These are phyloP conservation scores for Diaporthe caulivora DNA, from an alignment of 2,329 filamentous ascomycete species.

Conservation along the genomic window DNA sequence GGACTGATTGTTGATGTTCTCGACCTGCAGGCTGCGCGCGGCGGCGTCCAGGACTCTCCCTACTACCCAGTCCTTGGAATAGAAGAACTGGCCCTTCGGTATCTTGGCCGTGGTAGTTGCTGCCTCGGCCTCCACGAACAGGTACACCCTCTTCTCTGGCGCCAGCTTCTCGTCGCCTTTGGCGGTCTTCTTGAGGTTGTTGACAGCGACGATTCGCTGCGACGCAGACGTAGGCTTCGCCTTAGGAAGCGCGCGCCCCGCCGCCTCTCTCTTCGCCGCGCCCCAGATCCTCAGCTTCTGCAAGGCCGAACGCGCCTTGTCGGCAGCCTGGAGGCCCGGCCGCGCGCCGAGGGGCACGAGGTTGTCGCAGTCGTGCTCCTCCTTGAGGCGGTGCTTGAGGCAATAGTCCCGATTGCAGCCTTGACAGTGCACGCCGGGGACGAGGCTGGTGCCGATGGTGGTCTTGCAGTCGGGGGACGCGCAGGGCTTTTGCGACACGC, in stretches of 20 bases:
- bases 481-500: slow-evolving; percentile 75
- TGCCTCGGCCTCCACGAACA: slow-evolving; percentile 91
- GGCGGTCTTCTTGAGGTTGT: slow-evolving; percentile 84
- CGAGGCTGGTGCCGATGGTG: slow-evolving; percentile 75
- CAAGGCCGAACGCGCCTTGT: slow-evolving; percentile 80
- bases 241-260: slow-evolving; percentile 70
- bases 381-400: slow-evolving; percentile 79
- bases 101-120: slow-evolving; percentile 87
- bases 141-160: slow-evolving; percentile 86
- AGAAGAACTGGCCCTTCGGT: slow-evolving; percentile 85
- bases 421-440: slow-evolving; percentile 77
- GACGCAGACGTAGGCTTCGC: slow-evolving; percentile 73
- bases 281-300: slow-evolving; percentile 86
- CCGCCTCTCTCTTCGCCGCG: slow-evolving; percentile 75
- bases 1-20: slow-evolving; percentile 86
- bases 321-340: slow-evolving; percentile 60
- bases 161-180: slow-evolving; percentile 90
- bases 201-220: slow-evolving; percentile 76
- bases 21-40: slow-evolving; percentile 80
- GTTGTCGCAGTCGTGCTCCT: slow-evolving; percentile 88
- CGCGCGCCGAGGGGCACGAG: slow-evolving; percentile 70
- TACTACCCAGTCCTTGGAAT: slow-evolving; percentile 88
- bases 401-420: slow-evolving; percentile 82
- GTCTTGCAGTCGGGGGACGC: slow-evolving; percentile 76
- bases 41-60: slow-evolving; percentile 85